Conservation (phyloP, 768 basidiomycete genomes). For the Coprinopsis strossmayeri region DNA sequence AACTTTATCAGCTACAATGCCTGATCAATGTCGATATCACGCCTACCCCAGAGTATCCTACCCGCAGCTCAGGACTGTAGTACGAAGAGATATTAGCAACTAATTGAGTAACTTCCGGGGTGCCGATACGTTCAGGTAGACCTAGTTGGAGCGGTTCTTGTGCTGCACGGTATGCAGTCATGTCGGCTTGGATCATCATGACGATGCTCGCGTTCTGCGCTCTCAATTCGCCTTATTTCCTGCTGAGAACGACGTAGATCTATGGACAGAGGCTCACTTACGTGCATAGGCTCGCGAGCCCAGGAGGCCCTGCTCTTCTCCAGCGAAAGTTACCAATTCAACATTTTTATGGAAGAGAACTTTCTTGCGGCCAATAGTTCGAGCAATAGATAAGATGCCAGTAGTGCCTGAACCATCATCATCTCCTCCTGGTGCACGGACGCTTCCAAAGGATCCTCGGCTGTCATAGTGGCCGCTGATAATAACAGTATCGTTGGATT, state of each 20-base stretch:
- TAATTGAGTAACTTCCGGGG: constrained; percentile 68
- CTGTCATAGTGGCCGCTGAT: constrained; percentile 89
- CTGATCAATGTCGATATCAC: background rate
- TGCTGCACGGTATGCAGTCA: constrained; percentile 79
- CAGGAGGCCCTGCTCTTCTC: constrained; percentile 85
- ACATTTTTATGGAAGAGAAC: constrained; percentile 72
- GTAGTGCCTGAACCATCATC: constrained; percentile 55
- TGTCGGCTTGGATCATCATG: constrained; percentile 87
- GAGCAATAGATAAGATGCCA: constrained; percentile 76
- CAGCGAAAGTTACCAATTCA: constrained; percentile 78
- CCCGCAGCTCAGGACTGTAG: constrained; percentile 73
- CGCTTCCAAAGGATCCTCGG: constrained; percentile 79
- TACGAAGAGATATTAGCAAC: constrained; percentile 69
- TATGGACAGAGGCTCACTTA: constrained; percentile 28
- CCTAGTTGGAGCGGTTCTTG: constrained; percentile 82
- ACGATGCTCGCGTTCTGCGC: constrained; percentile 57
- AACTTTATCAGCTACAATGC: background rate
- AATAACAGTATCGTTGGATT: constrained; percentile 61
- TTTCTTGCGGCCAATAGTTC: constrained; percentile 58
- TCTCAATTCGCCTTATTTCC: constrained; percentile 42
- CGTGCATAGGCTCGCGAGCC: constrained; percentile 79
- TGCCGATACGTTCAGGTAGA: constrained; percentile 78
- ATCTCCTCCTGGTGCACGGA: constrained; percentile 51
- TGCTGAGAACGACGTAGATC: background rate
- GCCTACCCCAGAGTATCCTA: constrained; percentile 59